Evolutionary conservation across 306 rosid genomes (phyloP).

Genomic region (Ziziphus jujuba): DNA sequence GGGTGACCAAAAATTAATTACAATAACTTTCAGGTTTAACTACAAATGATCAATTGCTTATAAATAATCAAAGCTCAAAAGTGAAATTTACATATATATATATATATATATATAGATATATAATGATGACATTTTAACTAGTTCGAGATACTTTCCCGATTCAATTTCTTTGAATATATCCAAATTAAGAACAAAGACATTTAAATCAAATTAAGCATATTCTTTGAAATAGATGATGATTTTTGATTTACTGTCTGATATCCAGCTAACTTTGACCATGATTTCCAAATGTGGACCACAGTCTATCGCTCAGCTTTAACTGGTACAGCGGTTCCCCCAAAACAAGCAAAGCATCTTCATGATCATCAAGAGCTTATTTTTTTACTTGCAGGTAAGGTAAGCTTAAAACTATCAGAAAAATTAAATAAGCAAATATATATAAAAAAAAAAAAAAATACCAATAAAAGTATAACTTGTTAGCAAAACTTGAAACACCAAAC

Average conservation of each 20-base stretch:
- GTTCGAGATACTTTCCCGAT: background rate
- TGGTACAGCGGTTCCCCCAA: slow-evolving; percentile 40
- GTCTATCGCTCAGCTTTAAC: slow-evolving; percentile 51
- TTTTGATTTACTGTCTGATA: slow-evolving; percentile 23
- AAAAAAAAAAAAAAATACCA: slow-evolving; percentile 22
- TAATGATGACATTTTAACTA: background rate
- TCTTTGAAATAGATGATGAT: background rate
- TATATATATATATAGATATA: no score
- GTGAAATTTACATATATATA: no score
- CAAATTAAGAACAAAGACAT: background rate
- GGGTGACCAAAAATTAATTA: no score
- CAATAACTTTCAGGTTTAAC: no score
- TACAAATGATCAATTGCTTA: no score
- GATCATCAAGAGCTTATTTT: background rate
- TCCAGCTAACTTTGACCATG: slow-evolving; percentile 31
- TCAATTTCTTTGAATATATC: background rate
- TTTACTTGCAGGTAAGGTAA: background rate
- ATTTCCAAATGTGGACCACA: slow-evolving; percentile 50
- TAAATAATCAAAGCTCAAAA: no score
- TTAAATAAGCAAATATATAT: no score
- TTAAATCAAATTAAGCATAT: slow-evolving; percentile 9
- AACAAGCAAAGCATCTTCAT: slow-evolving; percentile 62
- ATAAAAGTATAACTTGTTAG: slow-evolving; percentile 17
- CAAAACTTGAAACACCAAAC: slow-evolving; percentile 17
- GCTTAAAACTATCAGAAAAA: slow-evolving; percentile 41